These are phyloP conservation scores for Stagonosporopsis chrysanthemi DNA, from an alignment of 2,329 filamentous ascomycete genomes.

Conservation along the genomic window DNA sequence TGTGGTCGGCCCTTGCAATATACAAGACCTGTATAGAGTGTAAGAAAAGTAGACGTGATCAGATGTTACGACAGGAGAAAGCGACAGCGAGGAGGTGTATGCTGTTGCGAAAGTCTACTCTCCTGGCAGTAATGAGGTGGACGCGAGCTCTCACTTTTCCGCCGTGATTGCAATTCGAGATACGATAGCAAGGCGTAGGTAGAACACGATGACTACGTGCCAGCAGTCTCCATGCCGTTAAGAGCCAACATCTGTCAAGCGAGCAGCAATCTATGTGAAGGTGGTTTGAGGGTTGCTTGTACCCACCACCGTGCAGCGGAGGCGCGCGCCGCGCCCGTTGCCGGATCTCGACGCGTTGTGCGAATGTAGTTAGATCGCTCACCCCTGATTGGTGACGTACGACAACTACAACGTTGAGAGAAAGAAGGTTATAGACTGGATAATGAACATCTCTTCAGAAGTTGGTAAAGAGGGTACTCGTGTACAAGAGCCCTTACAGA, in stretches of 20 bases:
- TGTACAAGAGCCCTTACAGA: neutral
- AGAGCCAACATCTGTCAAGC: constrained; percentile 9
- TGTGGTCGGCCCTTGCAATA: constrained; percentile 9
- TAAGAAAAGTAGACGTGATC: neutral
- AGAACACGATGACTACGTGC: constrained; percentile 18
- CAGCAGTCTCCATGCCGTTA: constrained; percentile 13
- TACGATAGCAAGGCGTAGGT: constrained; percentile 12
- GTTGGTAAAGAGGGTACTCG: neutral
- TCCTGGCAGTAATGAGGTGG: constrained; percentile 12
- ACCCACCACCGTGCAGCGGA: neutral
- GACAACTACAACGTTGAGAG: neutral
- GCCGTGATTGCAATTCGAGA: constrained; percentile 1
- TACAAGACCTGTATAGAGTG: neutral
- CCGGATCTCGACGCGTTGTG: constrained; percentile 2
- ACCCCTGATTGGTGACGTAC: neutral
- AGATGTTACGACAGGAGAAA: neutral
- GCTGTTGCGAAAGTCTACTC: neutral
- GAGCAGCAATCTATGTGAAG: neutral
- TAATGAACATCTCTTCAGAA: neutral
- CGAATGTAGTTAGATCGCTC: neutral
- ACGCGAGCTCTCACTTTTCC: constrained; percentile 16
- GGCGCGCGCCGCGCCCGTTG: constrained; percentile 21
- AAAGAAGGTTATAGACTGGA: neutral
- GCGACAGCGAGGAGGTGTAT: neutral
- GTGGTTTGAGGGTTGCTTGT: neutral